Evolutionary conservation across 345 rosid species (phyloP), one percentile per base, ranked within the genome.

Genomic region (Aethionema arabicum): DNA sequence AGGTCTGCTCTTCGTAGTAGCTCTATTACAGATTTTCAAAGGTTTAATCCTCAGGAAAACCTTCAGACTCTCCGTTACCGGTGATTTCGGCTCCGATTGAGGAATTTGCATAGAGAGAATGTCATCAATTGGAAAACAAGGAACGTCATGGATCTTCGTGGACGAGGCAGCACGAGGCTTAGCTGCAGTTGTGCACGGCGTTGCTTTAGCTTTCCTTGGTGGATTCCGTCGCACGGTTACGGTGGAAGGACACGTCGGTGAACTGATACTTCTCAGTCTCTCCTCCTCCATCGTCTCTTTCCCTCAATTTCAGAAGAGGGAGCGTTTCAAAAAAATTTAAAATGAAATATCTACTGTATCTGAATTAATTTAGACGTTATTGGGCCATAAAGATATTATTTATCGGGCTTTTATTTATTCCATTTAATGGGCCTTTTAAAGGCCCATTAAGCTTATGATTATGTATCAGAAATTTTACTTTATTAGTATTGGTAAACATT

Each of bases 171-270:
- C 5, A 12, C 74, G 61, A 37, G 16, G 52, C 38, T 39, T 72
- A 10, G 70, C 15, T 9, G 66, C 57, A 37, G 57, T 67, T 0
- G 83, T 56, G 40, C 56, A 68, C 0, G 88, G 87, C 3, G 92
- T 85, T 0, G 85, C 78, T 64, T 95, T 80, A 33, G 92, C 98
- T 56, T 66, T 77, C 49, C 98, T 80, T 35, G 59, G 79, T 70
- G 98, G 96, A 58, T 91, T 91, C 5, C 98, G 78, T 30, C 96
- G 84, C 29, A 78, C 77, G 8, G 91, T 83, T 11, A 76, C 77
- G 5, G 88, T 78, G 37, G 53, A 61, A 4, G 87, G 83, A 58
- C 89, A 80, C 4, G 73, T 55, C 36, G 66, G 73, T 11, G 85
- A 76, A 44, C 77, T 79, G 32, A 49, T 39, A 39, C 61, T 67